Conservation (phyloP, 768 basidiomycete species). For the Termitomyces heimii region DNA sequence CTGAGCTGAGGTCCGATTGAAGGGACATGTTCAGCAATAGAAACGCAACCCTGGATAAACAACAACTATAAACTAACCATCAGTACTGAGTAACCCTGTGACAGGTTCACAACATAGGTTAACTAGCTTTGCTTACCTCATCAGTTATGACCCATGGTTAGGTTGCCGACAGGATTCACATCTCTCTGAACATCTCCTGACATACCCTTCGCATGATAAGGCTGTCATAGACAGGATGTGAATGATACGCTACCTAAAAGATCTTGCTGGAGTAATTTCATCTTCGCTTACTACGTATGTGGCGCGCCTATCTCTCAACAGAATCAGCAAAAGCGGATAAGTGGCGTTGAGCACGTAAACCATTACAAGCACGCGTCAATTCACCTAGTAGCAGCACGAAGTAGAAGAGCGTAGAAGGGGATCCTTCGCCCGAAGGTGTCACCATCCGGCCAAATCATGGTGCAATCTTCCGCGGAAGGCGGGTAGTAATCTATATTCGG, state of each 20-base stretch:
- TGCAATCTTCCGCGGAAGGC: conserved; percentile 44
- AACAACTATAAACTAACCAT: conserved; percentile 7
- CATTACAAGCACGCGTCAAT: conserved; percentile 23
- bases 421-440: conserved; percentile 27
- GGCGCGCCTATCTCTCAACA: conserved; percentile 23
- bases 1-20: neutral
- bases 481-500: conserved; percentile 33
- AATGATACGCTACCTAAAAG: conserved; percentile 16
- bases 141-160: conserved; percentile 6
- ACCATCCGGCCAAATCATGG: conserved; percentile 25
- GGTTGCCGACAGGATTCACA: conserved; percentile 20
- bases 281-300: conserved; percentile 18
- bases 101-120: conserved; percentile 13
- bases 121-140: conserved; percentile 7
- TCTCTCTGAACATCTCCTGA: neutral
- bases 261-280: conserved; percentile 23
- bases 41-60: conserved; percentile 9
- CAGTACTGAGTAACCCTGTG: conserved; percentile 12
- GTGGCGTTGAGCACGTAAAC: conserved; percentile 40
- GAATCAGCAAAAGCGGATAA: conserved; percentile 26
- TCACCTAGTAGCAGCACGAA: conserved; percentile 21
- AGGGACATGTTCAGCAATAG: conserved; percentile 3
- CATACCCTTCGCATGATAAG: conserved; percentile 14
- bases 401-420: conserved; percentile 20
- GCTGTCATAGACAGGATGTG: conserved; percentile 12